phyloP scores from a whole-genome alignment of 306 rosid genomes.

The Rubus parviflorus region DNA sequence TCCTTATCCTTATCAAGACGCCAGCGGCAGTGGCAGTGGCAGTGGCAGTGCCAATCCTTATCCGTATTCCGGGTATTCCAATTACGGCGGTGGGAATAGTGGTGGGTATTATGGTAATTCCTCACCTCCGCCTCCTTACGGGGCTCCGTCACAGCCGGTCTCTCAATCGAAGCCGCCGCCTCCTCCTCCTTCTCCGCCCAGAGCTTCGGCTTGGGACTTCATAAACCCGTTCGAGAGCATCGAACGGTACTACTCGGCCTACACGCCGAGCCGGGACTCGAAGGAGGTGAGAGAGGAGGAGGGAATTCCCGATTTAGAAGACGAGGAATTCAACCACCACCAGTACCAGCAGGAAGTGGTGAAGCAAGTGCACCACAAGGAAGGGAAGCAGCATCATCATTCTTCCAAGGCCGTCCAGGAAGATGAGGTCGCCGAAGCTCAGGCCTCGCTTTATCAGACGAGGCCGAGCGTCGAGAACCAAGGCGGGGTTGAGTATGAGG shows the following conservation, averaged over 20 bases:
- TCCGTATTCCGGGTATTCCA: constrained; percentile 33
- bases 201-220: constrained; percentile 71
- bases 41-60: constrained; percentile 18
- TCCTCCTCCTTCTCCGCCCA: constrained; percentile 86
- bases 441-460: constrained; percentile 39
- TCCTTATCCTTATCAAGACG: constrained; percentile 22
- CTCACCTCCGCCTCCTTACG: constrained; percentile 34
- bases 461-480: constrained; percentile 48
- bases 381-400: constrained; percentile 17
- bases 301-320: constrained; percentile 97
- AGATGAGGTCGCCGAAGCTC: constrained; percentile 26
- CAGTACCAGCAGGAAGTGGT: constrained; percentile 65
- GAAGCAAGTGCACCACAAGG: constrained; percentile 63
- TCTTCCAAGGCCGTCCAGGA: constrained; percentile 25
- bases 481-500: constrained; percentile 52
- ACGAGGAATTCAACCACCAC: constrained; percentile 38
- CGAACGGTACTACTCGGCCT: constrained; percentile 46
- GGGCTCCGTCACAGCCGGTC: constrained; percentile 28
- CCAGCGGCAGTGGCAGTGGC: neutral
- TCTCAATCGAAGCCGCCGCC: constrained; percentile 54
- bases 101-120: constrained; percentile 39
- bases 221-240: constrained; percentile 59
- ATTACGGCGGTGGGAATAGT: constrained; percentile 38
- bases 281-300: constrained; percentile 86
- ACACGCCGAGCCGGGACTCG: constrained; percentile 74